phyloP scores from a whole-genome alignment of 495 filamentous ascomycete genomes.

The Talaromyces stipitatus region DNA sequence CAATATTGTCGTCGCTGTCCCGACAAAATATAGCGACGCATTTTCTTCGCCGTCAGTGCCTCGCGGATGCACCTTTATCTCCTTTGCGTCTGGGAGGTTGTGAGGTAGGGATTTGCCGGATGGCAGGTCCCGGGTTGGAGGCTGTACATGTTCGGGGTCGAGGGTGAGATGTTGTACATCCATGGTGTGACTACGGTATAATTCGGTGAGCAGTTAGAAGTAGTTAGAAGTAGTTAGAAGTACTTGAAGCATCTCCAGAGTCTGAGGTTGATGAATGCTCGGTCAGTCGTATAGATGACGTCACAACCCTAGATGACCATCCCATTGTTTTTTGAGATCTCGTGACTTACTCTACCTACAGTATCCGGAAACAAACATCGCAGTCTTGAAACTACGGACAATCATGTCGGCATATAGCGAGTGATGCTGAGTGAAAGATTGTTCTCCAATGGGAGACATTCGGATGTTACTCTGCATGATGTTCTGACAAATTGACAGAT shows the following conservation, averaged over 20 bases:
- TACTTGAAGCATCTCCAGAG: no score
- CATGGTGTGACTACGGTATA: background rate
- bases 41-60: constrained; percentile 27
- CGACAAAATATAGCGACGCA: constrained; percentile 49
- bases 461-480: no score
- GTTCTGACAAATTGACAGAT: no score
- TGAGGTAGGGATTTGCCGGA: constrained; percentile 1
- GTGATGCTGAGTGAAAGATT: no score
- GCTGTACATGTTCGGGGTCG: constrained; percentile 6
- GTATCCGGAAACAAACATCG: no score
- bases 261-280: background rate
- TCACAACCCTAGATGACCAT: background rate
- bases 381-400: no score
- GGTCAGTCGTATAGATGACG: background rate
- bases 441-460: no score
- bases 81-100: constrained; percentile 28
- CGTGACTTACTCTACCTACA: no score
- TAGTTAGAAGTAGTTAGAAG: no score
- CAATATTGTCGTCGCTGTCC: constrained; percentile 61
- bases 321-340: background rate
- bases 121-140: constrained; percentile 19
- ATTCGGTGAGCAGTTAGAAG: no score
- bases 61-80: constrained; percentile 33
- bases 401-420: no score
- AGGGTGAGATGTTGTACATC: constrained; percentile 18